Evolutionary conservation across 352 stramenopile genomes (phyloP), one percentile per base, ranked within the genome.

Genomic region (Phytopythium ostracodes): DNA sequence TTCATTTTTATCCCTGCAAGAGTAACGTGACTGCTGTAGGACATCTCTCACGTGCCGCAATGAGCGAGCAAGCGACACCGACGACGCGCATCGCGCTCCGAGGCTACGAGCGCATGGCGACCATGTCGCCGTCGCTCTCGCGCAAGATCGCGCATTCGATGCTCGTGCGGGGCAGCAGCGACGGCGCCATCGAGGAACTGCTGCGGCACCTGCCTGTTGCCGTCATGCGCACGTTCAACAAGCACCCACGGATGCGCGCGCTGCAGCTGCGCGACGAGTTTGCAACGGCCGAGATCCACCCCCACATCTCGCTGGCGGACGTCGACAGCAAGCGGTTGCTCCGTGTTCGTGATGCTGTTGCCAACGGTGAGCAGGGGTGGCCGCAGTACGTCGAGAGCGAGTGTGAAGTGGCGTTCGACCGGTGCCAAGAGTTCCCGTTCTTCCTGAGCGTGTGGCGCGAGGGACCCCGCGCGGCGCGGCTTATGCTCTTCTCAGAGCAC

Each of bases 221-320:
- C 0, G 64, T 87, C 42, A 70, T 85, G 60, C 63, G 64, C 3
- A 84, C 81, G 0, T 88, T 80, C 60, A 91, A 91, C 65, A 64
- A 78, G 20, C 72, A 88, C 58, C 77, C 81, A 12, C 77, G 75
- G 29, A 76, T 91, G 59, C 81, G 81, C 2, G 52, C 65, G 1
- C 22, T 73, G 15, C 36, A 81, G n/a, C 18, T 81, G 36, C 64
- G 71, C 42, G 63, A 73, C 60, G 66, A 75, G 53, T 68, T 77
- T 35, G 73, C 72, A 47, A 76, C 47, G 51, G 77, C 46, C 4
- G 69, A 84, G 59, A 61, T 87, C 14, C 66, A 84, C 27, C 65
- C 74, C 2, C 65, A 46, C 0, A 59, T 88, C 33, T 63, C 68
- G 20, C 51, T 79, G 29, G 63, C 76, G 24, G 70, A 81, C 35